phyloP scores from a whole-genome alignment of 140 eudicot species.

The Ambrosia hybrid region DNA sequence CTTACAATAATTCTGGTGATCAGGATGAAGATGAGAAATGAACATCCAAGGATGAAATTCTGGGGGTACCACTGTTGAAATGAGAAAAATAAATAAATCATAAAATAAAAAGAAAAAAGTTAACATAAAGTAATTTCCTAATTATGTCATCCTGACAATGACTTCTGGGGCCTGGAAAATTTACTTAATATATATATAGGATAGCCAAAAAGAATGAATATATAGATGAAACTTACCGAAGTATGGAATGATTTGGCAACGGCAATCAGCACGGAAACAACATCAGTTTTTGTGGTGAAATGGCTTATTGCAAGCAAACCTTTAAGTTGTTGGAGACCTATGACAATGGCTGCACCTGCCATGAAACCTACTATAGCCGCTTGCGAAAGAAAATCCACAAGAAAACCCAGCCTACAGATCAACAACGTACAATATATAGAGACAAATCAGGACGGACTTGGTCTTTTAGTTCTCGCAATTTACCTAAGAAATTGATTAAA shows the following conservation, averaged over 20 bases:
- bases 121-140: neutral
- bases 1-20: conserved; percentile 50
- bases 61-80: conserved; percentile 54
- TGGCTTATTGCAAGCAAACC: conserved; percentile 54
- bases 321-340: conserved; percentile 63
- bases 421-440: neutral
- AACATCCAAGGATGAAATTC: conserved; percentile 58
- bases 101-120: neutral
- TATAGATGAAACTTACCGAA: conserved; percentile 36
- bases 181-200: neutral
- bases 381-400: conserved; percentile 60
- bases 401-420: conserved; percentile 51
- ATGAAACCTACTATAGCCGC: conserved; percentile 63
- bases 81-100: neutral
- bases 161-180: neutral
- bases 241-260: conserved; percentile 44
- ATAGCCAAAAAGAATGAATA: neutral
- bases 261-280: conserved; percentile 47
- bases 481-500: neutral
- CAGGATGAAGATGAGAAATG: conserved; percentile 57
- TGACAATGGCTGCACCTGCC: conserved; percentile 63
- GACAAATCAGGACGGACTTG: too few species aligned
- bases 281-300: conserved; percentile 57
- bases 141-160: conserved; percentile 20
- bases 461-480: too few species aligned